A percentile compares a stretch with the other conserved stretches of the same genome.
Conservation (phyloP, 805 yeast genomes). For the Nakazawaea peltata region DNA sequence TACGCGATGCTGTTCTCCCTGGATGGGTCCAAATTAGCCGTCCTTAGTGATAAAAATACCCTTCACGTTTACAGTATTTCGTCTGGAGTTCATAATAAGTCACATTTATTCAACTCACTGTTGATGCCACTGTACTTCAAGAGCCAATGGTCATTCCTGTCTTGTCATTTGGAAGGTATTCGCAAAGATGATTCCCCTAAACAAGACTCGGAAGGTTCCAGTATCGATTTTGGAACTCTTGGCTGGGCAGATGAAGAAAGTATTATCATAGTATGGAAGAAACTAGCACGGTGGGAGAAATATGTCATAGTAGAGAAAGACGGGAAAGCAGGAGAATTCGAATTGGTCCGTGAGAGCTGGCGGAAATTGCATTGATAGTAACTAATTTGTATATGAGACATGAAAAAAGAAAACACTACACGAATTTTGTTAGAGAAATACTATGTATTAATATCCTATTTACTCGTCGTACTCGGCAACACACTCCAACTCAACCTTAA, state of each 20-base stretch:
- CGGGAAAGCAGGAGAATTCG: slow-evolving; percentile 30
- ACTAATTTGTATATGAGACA: too few species aligned
- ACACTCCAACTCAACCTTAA: slow-evolving; percentile 43
- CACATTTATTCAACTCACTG: slow-evolving; percentile 56
- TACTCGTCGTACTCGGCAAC: slow-evolving; percentile 25
- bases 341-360: slow-evolving; percentile 67
- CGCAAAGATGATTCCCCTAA: neutral
- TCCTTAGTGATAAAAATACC: slow-evolving; percentile 83
- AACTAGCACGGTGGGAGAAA: slow-evolving; percentile 77
- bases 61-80: slow-evolving; percentile 66
- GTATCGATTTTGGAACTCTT: slow-evolving; percentile 33
- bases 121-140: slow-evolving; percentile 69
- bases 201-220: neutral
- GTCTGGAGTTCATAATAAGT: slow-evolving; percentile 28
- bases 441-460: too few species aligned
- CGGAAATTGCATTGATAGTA: slow-evolving; percentile 27
- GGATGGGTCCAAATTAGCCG: slow-evolving; percentile 68
- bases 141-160: slow-evolving; percentile 84
- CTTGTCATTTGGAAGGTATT: slow-evolving; percentile 33
- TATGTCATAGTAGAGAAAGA: slow-evolving; percentile 56
- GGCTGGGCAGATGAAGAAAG: slow-evolving; percentile 79
- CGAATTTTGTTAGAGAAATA: too few species aligned
- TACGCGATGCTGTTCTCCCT: slow-evolving; percentile 82
- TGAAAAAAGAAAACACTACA: too few species aligned
- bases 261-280: slow-evolving; percentile 68